A percentile compares a stretch with the other conserved stretches of the same genome.
Evolutionary conservation across 2,329 filamentous ascomycete genomes (phyloP).

Genomic region (Penicillium sp.): DNA sequence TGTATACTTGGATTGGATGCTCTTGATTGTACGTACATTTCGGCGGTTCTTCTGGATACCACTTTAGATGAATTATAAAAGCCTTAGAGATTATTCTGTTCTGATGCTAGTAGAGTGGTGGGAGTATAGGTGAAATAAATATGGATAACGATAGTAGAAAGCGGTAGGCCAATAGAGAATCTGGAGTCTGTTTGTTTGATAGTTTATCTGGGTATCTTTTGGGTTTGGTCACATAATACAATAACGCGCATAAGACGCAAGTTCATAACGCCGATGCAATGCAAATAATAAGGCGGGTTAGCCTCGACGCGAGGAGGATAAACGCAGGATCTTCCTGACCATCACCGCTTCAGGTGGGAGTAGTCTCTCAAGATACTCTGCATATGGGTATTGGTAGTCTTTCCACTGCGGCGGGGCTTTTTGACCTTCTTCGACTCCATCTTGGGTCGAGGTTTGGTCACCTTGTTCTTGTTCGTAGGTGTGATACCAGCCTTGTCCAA

Average conservation of each 20-base stretch:
- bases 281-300: constrained; percentile 12
- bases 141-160: background rate
- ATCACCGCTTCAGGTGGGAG: constrained; percentile 47
- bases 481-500: constrained; percentile 77
- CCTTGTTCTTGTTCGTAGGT: constrained; percentile 78
- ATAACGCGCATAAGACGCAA: background rate
- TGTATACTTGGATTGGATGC: constrained; percentile 5
- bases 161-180: background rate
- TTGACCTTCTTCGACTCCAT: constrained; percentile 69
- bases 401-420: constrained; percentile 71
- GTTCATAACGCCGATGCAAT: constrained; percentile 23
- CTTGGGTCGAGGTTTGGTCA: constrained; percentile 57
- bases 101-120: background rate
- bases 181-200: background rate
- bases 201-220: constrained; percentile 22
- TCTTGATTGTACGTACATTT: constrained; percentile 6
- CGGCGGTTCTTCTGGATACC: constrained; percentile 3
- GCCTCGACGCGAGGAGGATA: constrained; percentile 14
- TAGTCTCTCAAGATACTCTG: constrained; percentile 76
- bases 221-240: constrained; percentile 10
- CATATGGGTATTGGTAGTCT: constrained; percentile 89
- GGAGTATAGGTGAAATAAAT: background rate
- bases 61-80: constrained; percentile 12
- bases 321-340: background rate
- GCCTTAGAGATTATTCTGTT: background rate